A percentile compares a stretch with the other conserved stretches of the same genome.
Evolutionary conservation across 352 stramenopile genomes (phyloP).

Genomic region (Phytophthora sansomeana): DNA sequence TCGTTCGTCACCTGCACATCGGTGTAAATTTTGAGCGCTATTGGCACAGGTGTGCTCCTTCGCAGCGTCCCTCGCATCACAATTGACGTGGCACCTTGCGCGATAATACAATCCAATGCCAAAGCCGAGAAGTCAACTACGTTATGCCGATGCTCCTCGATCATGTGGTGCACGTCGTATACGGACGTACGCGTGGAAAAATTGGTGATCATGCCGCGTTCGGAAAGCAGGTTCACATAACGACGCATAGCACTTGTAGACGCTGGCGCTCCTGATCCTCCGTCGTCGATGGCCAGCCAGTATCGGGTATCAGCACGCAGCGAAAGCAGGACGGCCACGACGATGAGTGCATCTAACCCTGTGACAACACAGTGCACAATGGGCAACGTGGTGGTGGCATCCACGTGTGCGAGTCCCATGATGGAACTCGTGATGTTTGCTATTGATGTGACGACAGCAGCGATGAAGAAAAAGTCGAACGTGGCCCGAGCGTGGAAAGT

Average conservation of each 20-base stretch:
- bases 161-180: constrained; percentile 91
- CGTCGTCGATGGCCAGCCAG: constrained; percentile 86
- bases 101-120: constrained; percentile 79
- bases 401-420: constrained; percentile 48
- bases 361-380: constrained; percentile 60
- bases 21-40: constrained; percentile 90
- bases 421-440: constrained; percentile 61
- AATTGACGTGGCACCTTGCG: constrained; percentile 82
- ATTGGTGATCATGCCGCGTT: constrained; percentile 88
- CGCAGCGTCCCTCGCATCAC: constrained; percentile 81
- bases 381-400: constrained; percentile 36
- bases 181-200: constrained; percentile 90
- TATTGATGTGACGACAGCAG: constrained; percentile 54
- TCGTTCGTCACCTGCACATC: constrained; percentile 85
- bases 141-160: constrained; percentile 84
- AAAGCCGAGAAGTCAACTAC: constrained; percentile 85
- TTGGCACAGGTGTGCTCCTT: constrained; percentile 48
- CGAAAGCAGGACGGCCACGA: constrained; percentile 76
- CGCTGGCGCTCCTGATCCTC: constrained; percentile 35
- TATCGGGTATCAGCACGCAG: constrained; percentile 85
- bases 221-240: constrained; percentile 78
- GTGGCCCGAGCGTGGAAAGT: constrained; percentile 74
- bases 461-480: constrained; percentile 87
- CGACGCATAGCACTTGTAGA: constrained; percentile 71
- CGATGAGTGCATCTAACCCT: constrained; percentile 65